These are phyloP conservation scores for Cladophialophora yegresii DNA, from an alignment of 2,329 filamentous ascomycete species.

Conservation along the genomic window DNA sequence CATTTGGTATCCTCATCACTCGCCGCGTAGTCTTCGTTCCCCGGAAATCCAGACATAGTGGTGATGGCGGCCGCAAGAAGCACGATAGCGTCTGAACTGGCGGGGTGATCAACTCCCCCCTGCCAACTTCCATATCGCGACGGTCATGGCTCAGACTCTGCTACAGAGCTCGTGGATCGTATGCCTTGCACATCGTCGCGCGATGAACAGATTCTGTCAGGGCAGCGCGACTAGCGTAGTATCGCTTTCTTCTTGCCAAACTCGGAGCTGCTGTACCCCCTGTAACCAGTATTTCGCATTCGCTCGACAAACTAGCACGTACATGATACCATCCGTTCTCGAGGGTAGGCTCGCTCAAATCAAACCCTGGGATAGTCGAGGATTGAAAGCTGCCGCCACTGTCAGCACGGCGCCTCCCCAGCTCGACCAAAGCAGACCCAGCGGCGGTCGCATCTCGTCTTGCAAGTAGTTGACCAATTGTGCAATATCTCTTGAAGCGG, in stretches of 20 bases:
- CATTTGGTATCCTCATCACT: constrained; percentile 6
- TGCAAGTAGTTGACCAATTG: constrained; percentile 21
- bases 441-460: constrained; percentile 14
- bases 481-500: constrained; percentile 12
- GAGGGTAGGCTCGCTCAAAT: constrained; percentile 14
- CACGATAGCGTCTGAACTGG: background rate
- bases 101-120: constrained; percentile 16
- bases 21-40: constrained; percentile 11
- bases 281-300: background rate
- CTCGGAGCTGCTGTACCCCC: background rate
- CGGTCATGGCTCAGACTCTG: constrained; percentile 18
- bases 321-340: constrained; percentile 22
- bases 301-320: background rate
- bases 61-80: constrained; percentile 7
- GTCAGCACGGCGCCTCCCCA: constrained; percentile 8
- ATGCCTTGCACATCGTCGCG: constrained; percentile 1
- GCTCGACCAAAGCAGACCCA: constrained; percentile 16
- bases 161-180: constrained; percentile 10
- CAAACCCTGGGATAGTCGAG: constrained; percentile 7
- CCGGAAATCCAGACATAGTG: constrained; percentile 10
- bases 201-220: background rate
- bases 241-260: background rate
- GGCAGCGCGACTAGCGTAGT: background rate
- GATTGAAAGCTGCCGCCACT: constrained; percentile 3
- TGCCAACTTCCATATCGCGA: constrained; percentile 7